Evolutionary conservation across 2,329 filamentous ascomycete genomes (phyloP).

Genomic region (Hortaea sp.): DNA sequence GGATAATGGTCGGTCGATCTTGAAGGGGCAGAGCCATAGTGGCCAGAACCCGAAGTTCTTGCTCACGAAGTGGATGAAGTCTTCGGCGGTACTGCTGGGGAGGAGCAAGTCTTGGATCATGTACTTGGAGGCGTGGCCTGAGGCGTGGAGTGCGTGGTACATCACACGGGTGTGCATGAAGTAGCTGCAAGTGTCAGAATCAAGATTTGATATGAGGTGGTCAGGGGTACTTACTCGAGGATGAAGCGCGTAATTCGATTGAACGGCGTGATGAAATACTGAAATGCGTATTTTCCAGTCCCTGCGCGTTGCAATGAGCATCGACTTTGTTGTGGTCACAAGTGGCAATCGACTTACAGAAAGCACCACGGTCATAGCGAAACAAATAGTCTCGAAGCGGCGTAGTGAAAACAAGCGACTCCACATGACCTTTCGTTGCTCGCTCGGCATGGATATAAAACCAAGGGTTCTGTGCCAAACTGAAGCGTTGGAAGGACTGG

Average conservation of each 20-base stretch:
- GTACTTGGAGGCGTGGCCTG: slow-evolving; percentile 44
- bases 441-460: slow-evolving; percentile 59
- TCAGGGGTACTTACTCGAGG: slow-evolving; percentile 51
- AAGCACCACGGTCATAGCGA: slow-evolving; percentile 54
- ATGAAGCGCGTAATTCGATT: slow-evolving; percentile 48
- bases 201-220: slow-evolving; percentile 12
- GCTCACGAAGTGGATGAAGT: slow-evolving; percentile 46
- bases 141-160: slow-evolving; percentile 53
- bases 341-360: slow-evolving; percentile 38
- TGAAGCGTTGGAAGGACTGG: slow-evolving; percentile 37
- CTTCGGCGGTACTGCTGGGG: slow-evolving; percentile 41
- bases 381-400: slow-evolving; percentile 47
- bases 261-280: slow-evolving; percentile 53
- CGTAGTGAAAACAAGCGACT: slow-evolving; percentile 28
- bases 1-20: slow-evolving; percentile 12
- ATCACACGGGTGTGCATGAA: slow-evolving; percentile 53
- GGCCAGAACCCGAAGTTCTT: slow-evolving; percentile 43
- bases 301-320: not conserved
- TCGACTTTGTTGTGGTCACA: not conserved
- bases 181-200: not conserved
- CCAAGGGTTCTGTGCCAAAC: slow-evolving; percentile 56
- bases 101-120: slow-evolving; percentile 55
- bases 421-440: slow-evolving; percentile 3
- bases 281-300: slow-evolving; percentile 49
- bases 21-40: slow-evolving; percentile 49